Evolutionary conservation across 352 stramenopile species (phyloP), one percentile per base, ranked within the genome.

Genomic region (Globisporangium barbulae): DNA sequence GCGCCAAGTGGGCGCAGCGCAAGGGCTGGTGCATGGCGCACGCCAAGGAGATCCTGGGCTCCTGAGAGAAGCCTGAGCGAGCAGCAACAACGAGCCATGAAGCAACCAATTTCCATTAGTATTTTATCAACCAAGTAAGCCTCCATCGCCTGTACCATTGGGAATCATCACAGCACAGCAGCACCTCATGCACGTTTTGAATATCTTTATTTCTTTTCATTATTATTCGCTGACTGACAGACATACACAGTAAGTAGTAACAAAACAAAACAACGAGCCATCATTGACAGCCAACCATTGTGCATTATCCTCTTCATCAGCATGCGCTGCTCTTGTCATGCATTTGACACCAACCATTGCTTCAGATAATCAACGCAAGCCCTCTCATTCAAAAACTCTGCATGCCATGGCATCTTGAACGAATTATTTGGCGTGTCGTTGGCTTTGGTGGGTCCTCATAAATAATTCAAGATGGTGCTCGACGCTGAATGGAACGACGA

Each of bases 21-120:
- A 95, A 93, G 63, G 87, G 87, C 52, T 95, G 85, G 85, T 95
- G 87, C 70, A 95, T 95, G 87, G 83, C 87, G 53, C 87, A 95
- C 62, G 87, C 87, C 42, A 95, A 95, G 69, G 79, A 93, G 57
- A 79, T 86, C 67, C 69, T 82, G 13, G 81, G 71, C 28, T 66
- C 72, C 45, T 89, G 37, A 45, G 31, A 25, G 19, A 10, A n/a
- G 21, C 10, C 19, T 57, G 50, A 44, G 22, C 9, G 17, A 41
- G 1, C 30, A 37, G 15, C 22, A 30, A 13, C 37, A 64, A 53
- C 30, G 37, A 55, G 28, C 31, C 25, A 41, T 19, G 50, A 56
- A 54, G n/a, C 25, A 37, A 54, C 28, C 25, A 35, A 64, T 39
- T 50, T 64, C 30, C 42, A 48, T 53, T 58, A 52, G 39, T 59